Evolutionary conservation across 192 early-diverging fungal species (phyloP).

Genomic region (Piromyces sp.): DNA sequence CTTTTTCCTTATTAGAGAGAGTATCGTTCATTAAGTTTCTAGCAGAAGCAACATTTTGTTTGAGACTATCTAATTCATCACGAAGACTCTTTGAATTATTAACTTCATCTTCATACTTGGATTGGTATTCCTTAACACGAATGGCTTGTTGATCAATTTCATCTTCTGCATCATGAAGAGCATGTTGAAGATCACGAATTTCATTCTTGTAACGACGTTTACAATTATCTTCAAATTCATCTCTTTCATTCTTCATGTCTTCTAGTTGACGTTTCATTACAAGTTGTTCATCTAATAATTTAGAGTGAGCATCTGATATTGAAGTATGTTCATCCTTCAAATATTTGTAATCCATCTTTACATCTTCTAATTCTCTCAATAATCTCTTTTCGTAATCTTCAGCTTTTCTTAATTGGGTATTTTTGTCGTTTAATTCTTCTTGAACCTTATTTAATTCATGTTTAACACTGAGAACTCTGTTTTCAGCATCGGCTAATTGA

Average conservation of each 20-base stretch:
- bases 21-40: neutral
- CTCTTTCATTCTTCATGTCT: neutral
- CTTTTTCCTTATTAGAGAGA: neutral
- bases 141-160: neutral
- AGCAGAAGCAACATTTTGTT: neutral
- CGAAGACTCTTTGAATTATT: neutral
- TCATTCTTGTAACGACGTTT: neutral
- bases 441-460: neutral
- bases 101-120: neutral
- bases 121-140: neutral
- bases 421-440: neutral
- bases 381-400: neutral
- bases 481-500: neutral
- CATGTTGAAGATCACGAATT: neutral
- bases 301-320: neutral
- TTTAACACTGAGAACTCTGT: neutral
- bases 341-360: neutral
- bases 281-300: neutral
- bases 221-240: neutral
- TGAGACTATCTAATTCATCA: neutral
- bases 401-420: neutral
- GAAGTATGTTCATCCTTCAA: neutral
- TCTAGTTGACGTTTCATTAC: neutral
- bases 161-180: neutral
- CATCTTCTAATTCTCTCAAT: neutral